Conservation (phyloP, 73 alveolate genomes). For the Blepharisma japonicum region DNA sequence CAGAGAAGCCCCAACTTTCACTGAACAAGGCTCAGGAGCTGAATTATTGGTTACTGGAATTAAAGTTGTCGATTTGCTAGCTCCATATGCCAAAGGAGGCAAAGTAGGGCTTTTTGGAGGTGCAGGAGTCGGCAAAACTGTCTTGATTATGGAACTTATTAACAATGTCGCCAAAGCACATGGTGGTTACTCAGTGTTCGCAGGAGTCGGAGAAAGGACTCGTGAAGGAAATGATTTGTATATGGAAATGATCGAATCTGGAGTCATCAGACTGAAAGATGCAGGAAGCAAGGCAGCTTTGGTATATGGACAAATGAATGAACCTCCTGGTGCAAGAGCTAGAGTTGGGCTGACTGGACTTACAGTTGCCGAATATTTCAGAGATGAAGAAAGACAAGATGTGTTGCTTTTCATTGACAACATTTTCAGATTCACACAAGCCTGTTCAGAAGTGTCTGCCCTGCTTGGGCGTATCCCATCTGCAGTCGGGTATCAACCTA, state of each 20-base stretch:
- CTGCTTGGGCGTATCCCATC: slow-evolving; percentile 90
- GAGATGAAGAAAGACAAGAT: slow-evolving; percentile 93
- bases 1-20: slow-evolving; percentile 94
- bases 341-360: slow-evolving; percentile 89
- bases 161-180: slow-evolving; percentile 91
- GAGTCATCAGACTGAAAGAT: slow-evolving; percentile 59
- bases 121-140: slow-evolving; percentile 99
- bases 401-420: slow-evolving; percentile 88
- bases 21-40: slow-evolving; percentile 86
- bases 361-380: slow-evolving; percentile 92
- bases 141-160: slow-evolving; percentile 94
- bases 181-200: slow-evolving; percentile 98
- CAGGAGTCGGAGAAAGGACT: slow-evolving; percentile 96
- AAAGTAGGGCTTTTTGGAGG: slow-evolving; percentile 93
- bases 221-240: slow-evolving; percentile 91
- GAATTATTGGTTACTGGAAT: slow-evolving; percentile 88
- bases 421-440: slow-evolving; percentile 91
- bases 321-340: slow-evolving; percentile 99
- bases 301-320: slow-evolving; percentile 98
- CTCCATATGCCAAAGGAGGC: slow-evolving; percentile 98
- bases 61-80: slow-evolving; percentile 96
- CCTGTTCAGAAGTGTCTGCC: slow-evolving; percentile 94
- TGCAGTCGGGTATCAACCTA: slow-evolving; percentile 93
- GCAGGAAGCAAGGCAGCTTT: slow-evolving; percentile 89
- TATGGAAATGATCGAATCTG: slow-evolving; percentile 86